Percentiles rank a stretch among this genome's conserved stretches.
phyloP scores from a whole-genome alignment of 2,329 filamentous ascomycete species.

The Ophiocordyceps camponoti-rufipedis region DNA sequence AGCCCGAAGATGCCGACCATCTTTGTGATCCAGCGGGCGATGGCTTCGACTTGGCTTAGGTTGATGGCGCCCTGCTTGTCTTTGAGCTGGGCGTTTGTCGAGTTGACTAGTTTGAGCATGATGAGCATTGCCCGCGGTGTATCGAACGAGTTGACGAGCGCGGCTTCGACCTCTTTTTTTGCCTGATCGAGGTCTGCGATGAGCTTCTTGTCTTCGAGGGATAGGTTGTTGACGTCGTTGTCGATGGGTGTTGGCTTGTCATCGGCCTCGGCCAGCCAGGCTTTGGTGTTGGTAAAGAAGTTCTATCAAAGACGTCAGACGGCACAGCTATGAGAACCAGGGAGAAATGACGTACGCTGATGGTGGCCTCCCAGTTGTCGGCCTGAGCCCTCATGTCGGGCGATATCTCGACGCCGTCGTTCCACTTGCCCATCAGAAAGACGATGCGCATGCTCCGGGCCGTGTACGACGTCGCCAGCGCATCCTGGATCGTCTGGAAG shows the following conservation, averaged over 20 bases:
- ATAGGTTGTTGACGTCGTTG: slow-evolving; percentile 17
- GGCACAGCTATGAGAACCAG: neutral
- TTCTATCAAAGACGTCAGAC: slow-evolving; percentile 20
- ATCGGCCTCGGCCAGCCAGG: slow-evolving; percentile 28
- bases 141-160: slow-evolving; percentile 73
- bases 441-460: slow-evolving; percentile 66
- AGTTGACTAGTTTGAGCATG: slow-evolving; percentile 61
- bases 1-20: slow-evolving; percentile 76
- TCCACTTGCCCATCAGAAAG: slow-evolving; percentile 78
- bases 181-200: slow-evolving; percentile 30
- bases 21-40: slow-evolving; percentile 65
- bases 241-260: slow-evolving; percentile 20
- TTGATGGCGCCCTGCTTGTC: slow-evolving; percentile 24
- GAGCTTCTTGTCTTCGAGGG: slow-evolving; percentile 17
- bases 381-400: slow-evolving; percentile 61
- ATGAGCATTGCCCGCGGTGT: slow-evolving; percentile 62
- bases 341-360: slow-evolving; percentile 32
- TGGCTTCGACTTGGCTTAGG: slow-evolving; percentile 27
- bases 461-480: slow-evolving; percentile 52
- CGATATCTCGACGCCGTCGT: slow-evolving; percentile 80
- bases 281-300: slow-evolving; percentile 39
- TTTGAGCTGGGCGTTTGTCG: slow-evolving; percentile 47
- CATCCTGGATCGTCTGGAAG: slow-evolving; percentile 82
- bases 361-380: slow-evolving; percentile 60
- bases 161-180: slow-evolving; percentile 33